phyloP scores from a whole-genome alignment of 345 rosid species.

The Salix arbutifolia region DNA sequence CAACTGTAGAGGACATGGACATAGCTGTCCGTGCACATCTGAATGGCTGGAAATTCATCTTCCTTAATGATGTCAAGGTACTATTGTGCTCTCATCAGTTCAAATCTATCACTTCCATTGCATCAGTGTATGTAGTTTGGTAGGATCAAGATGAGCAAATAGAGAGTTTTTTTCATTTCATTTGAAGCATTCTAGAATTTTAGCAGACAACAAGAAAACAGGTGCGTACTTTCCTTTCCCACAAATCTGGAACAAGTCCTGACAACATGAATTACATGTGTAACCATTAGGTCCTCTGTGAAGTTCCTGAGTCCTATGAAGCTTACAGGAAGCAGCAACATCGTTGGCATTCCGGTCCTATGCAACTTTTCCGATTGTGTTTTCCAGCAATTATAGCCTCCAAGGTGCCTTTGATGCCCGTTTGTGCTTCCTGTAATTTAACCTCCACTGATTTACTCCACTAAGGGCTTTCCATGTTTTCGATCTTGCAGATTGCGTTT shows the following conservation, averaged over 20 bases:
- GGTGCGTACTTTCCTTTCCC: not conserved
- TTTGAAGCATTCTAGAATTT: not conserved
- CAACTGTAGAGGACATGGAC: slow-evolving; percentile 88
- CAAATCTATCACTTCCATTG: not conserved
- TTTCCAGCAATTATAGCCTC: slow-evolving; percentile 70
- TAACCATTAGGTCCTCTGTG: slow-evolving; percentile 63
- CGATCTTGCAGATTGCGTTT: slow-evolving; percentile 54
- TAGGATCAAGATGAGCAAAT: not conserved
- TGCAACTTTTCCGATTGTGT: slow-evolving; percentile 88
- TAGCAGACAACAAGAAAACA: not conserved
- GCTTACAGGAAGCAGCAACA: slow-evolving; percentile 93
- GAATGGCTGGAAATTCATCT: slow-evolving; percentile 82
- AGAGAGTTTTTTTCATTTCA: not conserved
- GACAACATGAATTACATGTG: slow-evolving; percentile 2
- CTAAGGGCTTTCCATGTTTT: slow-evolving; percentile 11
- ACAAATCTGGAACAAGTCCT: slow-evolving; percentile 1
- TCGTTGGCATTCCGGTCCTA: slow-evolving; percentile 93
- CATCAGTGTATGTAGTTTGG: not conserved
- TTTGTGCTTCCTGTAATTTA: slow-evolving; percentile 3
- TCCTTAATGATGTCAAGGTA: slow-evolving; percentile 79
- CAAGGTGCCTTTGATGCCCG: slow-evolving; percentile 39
- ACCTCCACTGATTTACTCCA: not conserved
- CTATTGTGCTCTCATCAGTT: not conserved
- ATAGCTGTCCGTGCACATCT: slow-evolving; percentile 88
- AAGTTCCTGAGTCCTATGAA: slow-evolving; percentile 84